Percentiles rank a stretch among this genome's conserved stretches.
These are phyloP conservation scores for Brettanomyces nanus DNA, from an alignment of 805 yeast genomes.

Conservation along the genomic window DNA sequence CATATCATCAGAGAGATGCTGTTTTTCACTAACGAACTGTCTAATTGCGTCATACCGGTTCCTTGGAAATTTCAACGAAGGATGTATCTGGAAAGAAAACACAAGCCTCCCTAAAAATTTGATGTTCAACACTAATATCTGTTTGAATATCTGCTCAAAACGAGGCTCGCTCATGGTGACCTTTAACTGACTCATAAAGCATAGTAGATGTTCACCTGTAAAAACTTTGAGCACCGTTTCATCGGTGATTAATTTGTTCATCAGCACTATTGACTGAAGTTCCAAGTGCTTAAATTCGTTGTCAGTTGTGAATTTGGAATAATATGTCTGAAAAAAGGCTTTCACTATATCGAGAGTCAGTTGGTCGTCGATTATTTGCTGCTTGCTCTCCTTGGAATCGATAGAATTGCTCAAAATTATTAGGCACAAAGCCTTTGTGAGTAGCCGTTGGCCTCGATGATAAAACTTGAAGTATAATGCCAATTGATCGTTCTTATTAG, in stretches of 20 bases:
- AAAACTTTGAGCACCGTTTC: neutral
- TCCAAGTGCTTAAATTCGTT: slow-evolving; percentile 3
- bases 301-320: neutral
- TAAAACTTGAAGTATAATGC: slow-evolving; percentile 6
- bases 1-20: neutral
- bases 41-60: neutral
- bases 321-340: slow-evolving; percentile 1
- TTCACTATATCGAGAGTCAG: neutral
- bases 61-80: neutral
- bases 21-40: neutral
- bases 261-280: slow-evolving; percentile 7
- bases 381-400: slow-evolving; percentile 6
- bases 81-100: neutral
- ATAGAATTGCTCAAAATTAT: slow-evolving; percentile 13
- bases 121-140: slow-evolving; percentile 1
- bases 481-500: slow-evolving; percentile 10
- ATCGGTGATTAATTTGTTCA: slow-evolving; percentile 10
- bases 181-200: neutral
- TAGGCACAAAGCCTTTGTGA: slow-evolving; percentile 9
- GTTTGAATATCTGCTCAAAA: slow-evolving; percentile 1
- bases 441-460: neutral
- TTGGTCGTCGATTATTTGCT: slow-evolving; percentile 2
- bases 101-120: slow-evolving; percentile 2
- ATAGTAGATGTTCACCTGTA: neutral
- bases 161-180: neutral